Evolutionary conservation across 257 asterid species (phyloP), one percentile per base, ranked within the genome.

Genomic region (Solanum lycopersicoides): DNA sequence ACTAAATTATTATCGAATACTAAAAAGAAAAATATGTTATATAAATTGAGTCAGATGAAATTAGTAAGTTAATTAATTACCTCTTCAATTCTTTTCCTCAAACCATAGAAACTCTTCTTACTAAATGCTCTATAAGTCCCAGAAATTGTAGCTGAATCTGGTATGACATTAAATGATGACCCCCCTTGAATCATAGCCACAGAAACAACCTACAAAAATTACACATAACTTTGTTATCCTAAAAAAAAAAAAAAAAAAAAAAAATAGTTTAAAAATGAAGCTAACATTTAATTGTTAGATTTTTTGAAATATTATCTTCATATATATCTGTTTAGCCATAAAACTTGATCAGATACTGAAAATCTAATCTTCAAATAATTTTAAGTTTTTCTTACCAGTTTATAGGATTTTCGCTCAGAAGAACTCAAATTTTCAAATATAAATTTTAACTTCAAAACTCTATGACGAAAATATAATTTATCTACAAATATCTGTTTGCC

Each of bases 81-180:
- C 95, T 93, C 93, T 86, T 89, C 88, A 12, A 93, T 91, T 92
- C 94, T 88, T 12, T 86, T 89, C 50, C 93, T 90, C 23, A 93
- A 86, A n/a, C 87, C 89, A 66, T 87, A 14, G 69, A 93, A 91
- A 44, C 90, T 88, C 53, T 86, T 86, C 44, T 89, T 88, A 66
- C 86, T 90, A 73, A 92, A 91, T 14, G 94, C 92, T 84, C 95
- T 88, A 77, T 91, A 92, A 71, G 95, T 91, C 42, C 95, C 95
- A 35, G 88, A 90, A 85, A 93, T 85, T 3, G 92, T 88, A 41
- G 89, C 90, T 11, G 90, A 85, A 14, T 92, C 94, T 9, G 94
- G 94, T 74, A 89, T 90, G 4, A 77, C 85, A 60, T 88, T 86
- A 44, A 68, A 66, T 44, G 86, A 84, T 9, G 60, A 42, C 35